Evolutionary conservation across 495 filamentous ascomycete genomes (phyloP).

Genomic region (Neurospora tetrasperma): DNA sequence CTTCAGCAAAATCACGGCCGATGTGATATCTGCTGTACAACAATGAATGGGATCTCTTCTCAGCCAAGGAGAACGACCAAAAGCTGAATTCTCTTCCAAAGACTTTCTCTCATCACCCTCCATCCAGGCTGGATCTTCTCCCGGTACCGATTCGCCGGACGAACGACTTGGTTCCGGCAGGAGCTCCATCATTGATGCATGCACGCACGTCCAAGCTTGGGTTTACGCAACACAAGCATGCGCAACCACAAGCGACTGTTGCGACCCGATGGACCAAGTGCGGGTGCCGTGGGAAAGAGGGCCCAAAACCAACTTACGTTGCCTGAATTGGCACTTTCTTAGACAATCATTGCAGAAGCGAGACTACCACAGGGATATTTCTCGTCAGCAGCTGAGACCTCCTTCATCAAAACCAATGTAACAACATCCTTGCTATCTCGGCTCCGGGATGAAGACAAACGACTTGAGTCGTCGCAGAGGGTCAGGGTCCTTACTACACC

Average conservation of each 20-base stretch:
- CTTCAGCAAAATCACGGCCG: conserved; percentile 51
- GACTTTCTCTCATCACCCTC: not conserved
- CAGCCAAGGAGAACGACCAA: not conserved
- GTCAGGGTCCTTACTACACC: not conserved
- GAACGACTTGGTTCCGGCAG: not conserved
- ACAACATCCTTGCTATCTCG: not conserved
- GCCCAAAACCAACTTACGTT: not conserved
- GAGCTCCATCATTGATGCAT: not conserved
- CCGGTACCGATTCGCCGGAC: not conserved
- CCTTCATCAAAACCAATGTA: not conserved
- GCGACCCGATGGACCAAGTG: not conserved
- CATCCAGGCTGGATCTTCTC: not conserved
- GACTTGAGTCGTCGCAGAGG: not conserved
- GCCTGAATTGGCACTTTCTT: not conserved
- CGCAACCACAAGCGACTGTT: not conserved
- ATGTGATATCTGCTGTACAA: conserved; percentile 14
- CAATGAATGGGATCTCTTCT: not conserved
- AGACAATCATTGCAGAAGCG: not conserved
- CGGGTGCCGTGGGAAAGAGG: not conserved
- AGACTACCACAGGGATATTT: not conserved
- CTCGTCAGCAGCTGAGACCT: not conserved
- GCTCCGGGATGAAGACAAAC: not conserved
- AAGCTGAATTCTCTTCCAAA: not conserved
- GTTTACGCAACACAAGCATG: not conserved
- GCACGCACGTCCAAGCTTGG: not conserved